Evolutionary conservation across 2,329 filamentous ascomycete genomes (phyloP).

Genomic region (Pyrenochaeta sp.): DNA sequence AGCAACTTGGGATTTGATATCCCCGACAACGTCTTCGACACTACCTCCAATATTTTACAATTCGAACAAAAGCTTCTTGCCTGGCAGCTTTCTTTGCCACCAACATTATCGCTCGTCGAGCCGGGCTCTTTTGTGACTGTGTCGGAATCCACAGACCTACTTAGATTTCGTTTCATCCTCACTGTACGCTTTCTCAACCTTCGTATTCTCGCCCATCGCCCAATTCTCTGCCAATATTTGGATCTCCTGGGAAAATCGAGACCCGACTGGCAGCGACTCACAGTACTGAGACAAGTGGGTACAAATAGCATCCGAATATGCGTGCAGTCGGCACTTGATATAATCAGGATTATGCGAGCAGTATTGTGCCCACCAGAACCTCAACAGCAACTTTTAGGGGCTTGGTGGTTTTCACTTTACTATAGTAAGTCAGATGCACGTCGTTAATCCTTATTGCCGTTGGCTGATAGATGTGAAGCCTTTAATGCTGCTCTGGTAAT

Average conservation of each 20-base stretch:
- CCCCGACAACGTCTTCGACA: constrained; percentile 27
- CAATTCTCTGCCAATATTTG: constrained; percentile 51
- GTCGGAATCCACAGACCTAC: background rate
- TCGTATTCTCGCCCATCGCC: constrained; percentile 52
- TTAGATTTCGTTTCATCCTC: constrained; percentile 53
- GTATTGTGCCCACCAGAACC: constrained; percentile 27
- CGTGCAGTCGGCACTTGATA: constrained; percentile 43
- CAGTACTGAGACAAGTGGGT: constrained; percentile 41
- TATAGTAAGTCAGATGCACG: constrained; percentile 36
- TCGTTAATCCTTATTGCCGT: background rate
- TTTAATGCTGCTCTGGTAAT: constrained; percentile 43
- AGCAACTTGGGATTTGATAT: constrained; percentile 53
- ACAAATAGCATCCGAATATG: constrained; percentile 44
- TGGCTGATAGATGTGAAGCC: constrained; percentile 8
- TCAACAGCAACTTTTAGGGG: constrained; percentile 40
- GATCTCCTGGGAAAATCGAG: constrained; percentile 20
- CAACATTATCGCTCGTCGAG: constrained; percentile 22
- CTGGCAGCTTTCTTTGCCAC: constrained; percentile 49
- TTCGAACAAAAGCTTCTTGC: constrained; percentile 50
- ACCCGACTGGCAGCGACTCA: constrained; percentile 20
- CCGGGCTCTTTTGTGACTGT: background rate
- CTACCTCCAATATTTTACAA: constrained; percentile 40
- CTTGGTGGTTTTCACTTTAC: constrained; percentile 54
- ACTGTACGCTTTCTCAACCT: constrained; percentile 54
- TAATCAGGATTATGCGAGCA: constrained; percentile 42